Evolutionary conservation across 805 yeast genomes (phyloP), one percentile per base, ranked within the genome.

Genomic region (Candida sonorensis): DNA sequence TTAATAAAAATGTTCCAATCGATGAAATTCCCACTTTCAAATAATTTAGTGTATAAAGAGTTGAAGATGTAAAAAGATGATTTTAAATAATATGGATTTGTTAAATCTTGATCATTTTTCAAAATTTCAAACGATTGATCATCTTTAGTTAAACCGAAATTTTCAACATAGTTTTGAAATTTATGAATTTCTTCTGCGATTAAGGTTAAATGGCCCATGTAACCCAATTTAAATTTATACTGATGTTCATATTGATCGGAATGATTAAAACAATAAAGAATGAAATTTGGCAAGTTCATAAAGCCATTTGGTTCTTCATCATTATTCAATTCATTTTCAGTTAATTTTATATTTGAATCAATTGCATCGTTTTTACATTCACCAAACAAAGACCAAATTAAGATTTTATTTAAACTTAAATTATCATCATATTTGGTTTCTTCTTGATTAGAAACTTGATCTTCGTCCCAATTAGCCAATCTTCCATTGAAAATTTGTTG

Each of bases 401-500:
- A 41, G 23, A 50, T 44, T 36, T 54, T 56, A 38, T 55, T 60
- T 41, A 54, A 48, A 42, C 51, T 51, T 21, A 50, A 31, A 29
- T 48, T 51, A 33, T 56, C 62, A 40, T 55, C 60, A 36, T 40
- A 58, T 19, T 45, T 46, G 4, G 57, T 53, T 26, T 57, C 60
- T 31, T 49, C 59, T 32, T 52, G 58, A 28, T 52, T 53, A 4
- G 56, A 45, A 4, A 57, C 55, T 30, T 55, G 51, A 30, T 56
- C 60, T 34, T 57, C 62, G 31, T 57, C 62, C 55, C 60, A 58
- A 31, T 58, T 58, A 10, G 57, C 53, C 25, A 58, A 44, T 26
- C 57, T 39, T 1, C 96, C 97, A 56, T 86, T 87, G 57, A 90
- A 76, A 9, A 92, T 75, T 54, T 92, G 98, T 56, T 92, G 98